Conservation (phyloP, 345 rosid species). For the Dipteronia sinensis region DNA sequence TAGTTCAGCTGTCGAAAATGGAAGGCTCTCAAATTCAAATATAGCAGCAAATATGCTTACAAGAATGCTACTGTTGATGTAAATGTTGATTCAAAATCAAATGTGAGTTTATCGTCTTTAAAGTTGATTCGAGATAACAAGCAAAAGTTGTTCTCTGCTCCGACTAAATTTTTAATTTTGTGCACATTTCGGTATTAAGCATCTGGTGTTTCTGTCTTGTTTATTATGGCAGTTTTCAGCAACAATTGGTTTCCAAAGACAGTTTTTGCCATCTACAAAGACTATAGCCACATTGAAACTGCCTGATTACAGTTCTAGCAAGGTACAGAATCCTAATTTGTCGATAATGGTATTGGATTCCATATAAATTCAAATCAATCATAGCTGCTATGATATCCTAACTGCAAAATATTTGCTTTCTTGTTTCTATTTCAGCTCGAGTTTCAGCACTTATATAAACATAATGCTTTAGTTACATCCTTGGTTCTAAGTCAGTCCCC, state of each 20-base stretch:
- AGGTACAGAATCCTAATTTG: constrained; percentile 6
- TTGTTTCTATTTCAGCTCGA: constrained; percentile 9
- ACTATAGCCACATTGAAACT: constrained; percentile 7
- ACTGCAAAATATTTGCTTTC: background rate
- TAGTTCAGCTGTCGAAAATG: background rate
- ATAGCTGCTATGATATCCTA: too few relatives aligned
- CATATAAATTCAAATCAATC: too few relatives aligned
- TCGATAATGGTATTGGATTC: too few relatives aligned
- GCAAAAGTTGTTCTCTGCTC: background rate
- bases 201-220: background rate
- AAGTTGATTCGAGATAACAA: background rate
- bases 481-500: constrained; percentile 20
- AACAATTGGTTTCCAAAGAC: background rate
- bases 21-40: background rate
- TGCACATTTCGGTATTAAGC: background rate
- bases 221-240: constrained; percentile 11
- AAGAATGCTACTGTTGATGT: background rate
- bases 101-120: constrained; percentile 5
- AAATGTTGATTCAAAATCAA: constrained; percentile 6
- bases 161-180: background rate
- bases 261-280: constrained; percentile 5
- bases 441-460: constrained; percentile 10
- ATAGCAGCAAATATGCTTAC: background rate
- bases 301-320: constrained; percentile 14
- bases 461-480: constrained; percentile 15